Percentiles rank a stretch among this genome's conserved stretches.
These are phyloP conservation scores for Pulicaria dysenterica DNA, from an alignment of 129 eudicot species.

Conservation along the genomic window DNA sequence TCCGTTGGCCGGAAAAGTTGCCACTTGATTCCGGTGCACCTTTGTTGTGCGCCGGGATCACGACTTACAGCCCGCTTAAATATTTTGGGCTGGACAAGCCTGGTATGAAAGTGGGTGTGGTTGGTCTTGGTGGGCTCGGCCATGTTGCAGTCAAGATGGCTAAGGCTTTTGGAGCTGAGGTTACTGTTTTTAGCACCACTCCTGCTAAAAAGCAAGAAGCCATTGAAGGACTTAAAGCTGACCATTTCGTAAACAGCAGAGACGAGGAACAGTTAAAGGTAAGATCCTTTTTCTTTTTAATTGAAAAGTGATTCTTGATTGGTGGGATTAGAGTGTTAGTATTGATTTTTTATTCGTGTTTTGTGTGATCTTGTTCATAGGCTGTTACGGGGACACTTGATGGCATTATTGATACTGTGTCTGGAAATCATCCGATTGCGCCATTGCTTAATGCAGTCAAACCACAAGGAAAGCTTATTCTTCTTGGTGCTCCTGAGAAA, in stretches of 20 bases:
- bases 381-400: constrained; percentile 48
- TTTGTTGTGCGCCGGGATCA: constrained; percentile 63
- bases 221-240: constrained; percentile 48
- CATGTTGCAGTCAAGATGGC: constrained; percentile 68
- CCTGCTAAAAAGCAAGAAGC: constrained; percentile 50
- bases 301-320: not conserved
- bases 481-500: constrained; percentile 49
- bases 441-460: constrained; percentile 46
- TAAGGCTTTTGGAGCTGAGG: constrained; percentile 59
- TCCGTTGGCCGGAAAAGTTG: constrained; percentile 56
- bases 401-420: constrained; percentile 59
- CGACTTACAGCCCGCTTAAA: constrained; percentile 53
- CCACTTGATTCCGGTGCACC: constrained; percentile 64
- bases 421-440: constrained; percentile 39
- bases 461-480: constrained; percentile 51
- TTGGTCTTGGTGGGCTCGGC: constrained; percentile 69
- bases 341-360: not conserved
- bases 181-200: constrained; percentile 60
- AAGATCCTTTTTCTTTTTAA: not conserved
- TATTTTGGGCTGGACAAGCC: constrained; percentile 55
- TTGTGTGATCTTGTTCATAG: constrained; percentile 22
- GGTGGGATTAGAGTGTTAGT: not conserved
- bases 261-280: constrained; percentile 46
- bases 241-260: constrained; percentile 47
- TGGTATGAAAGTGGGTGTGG: constrained; percentile 56